Conservation (phyloP, 2,329 filamentous ascomycete species). For the Periconia sp. region DNA sequence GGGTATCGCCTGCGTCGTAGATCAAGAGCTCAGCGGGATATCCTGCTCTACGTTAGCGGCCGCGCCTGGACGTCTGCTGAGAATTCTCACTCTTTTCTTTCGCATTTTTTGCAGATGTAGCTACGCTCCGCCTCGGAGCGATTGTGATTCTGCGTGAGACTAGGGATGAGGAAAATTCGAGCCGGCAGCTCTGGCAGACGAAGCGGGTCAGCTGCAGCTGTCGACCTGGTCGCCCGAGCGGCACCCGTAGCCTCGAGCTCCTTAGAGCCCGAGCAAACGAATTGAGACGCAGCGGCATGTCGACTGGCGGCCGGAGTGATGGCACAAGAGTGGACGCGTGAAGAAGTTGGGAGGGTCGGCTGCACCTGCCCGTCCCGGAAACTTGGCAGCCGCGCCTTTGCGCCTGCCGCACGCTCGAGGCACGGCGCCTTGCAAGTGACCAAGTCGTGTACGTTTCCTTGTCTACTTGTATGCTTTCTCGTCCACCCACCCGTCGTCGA, state of each 20-base stretch:
- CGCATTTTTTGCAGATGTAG: slow-evolving; percentile 21
- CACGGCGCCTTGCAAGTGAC: no score
- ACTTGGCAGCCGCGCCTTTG: slow-evolving; percentile 20
- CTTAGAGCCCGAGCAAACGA: slow-evolving; percentile 25
- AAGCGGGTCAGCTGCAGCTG: slow-evolving; percentile 21
- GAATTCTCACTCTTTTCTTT: slow-evolving; percentile 34
- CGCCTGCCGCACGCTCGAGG: neutral
- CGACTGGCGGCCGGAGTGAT: slow-evolving; percentile 13
- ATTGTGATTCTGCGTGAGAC: slow-evolving; percentile 23
- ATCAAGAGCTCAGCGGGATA: slow-evolving; percentile 40
- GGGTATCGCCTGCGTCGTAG: slow-evolving; percentile 45
- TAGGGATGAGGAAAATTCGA: slow-evolving; percentile 39
- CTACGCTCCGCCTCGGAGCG: slow-evolving; percentile 13
- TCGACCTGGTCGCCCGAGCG: neutral
- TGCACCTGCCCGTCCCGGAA: slow-evolving; percentile 23
- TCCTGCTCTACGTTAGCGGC: slow-evolving; percentile 11
- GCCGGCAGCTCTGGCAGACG: slow-evolving; percentile 33
- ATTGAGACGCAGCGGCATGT: slow-evolving; percentile 35
- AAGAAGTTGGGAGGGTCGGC: slow-evolving; percentile 19
- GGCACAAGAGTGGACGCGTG: slow-evolving; percentile 10
- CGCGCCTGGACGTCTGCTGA: no score
- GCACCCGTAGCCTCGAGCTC: slow-evolving; percentile 18
- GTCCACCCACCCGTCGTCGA: no score
- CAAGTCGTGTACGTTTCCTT: no score
- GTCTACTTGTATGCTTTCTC: no score